A percentile compares a stretch with the other conserved stretches of the same genome.
These are phyloP conservation scores for Talaromyces adpressus DNA, from an alignment of 495 filamentous ascomycete genomes.

Conservation along the genomic window DNA sequence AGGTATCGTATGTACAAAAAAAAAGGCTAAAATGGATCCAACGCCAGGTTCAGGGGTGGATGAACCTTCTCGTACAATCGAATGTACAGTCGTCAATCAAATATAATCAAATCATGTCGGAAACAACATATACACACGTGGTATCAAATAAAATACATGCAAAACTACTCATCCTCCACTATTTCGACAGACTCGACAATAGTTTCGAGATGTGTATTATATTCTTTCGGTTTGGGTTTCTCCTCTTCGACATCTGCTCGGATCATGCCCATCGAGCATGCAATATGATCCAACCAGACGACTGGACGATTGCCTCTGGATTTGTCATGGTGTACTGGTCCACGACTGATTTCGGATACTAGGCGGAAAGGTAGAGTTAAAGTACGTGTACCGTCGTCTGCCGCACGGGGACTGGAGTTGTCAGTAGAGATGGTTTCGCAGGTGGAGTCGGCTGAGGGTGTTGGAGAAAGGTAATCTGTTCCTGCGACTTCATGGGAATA, in stretches of 20 bases:
- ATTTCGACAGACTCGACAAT: not conserved
- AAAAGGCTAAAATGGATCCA: not conserved
- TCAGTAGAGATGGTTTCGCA: constrained; percentile 2
- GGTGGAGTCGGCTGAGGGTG: constrained; percentile 7
- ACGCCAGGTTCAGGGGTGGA: not conserved
- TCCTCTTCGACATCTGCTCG: constrained; percentile 14
- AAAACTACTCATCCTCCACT: not conserved
- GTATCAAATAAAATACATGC: not conserved
- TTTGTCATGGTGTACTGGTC: constrained; percentile 10
- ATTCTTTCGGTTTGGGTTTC: not conserved
- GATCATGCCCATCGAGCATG: constrained; percentile 31
- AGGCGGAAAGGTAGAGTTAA: constrained; percentile 20
- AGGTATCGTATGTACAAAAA: not conserved
- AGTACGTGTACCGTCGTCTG: not conserved
- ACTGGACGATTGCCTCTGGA: constrained; percentile 18
- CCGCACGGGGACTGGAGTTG: not conserved
- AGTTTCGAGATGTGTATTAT: not conserved
- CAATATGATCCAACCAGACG: constrained; percentile 31
- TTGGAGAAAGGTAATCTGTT: not conserved
- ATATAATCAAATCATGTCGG: not conserved
- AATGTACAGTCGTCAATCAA: not conserved
- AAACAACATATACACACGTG: not conserved
- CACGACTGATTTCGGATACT: constrained; percentile 21
- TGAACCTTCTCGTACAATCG: not conserved
- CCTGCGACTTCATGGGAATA: not conserved